Evolutionary conservation across 2,329 filamentous ascomycete genomes (phyloP).

Genomic region (Alternaria triticimaculans): DNA sequence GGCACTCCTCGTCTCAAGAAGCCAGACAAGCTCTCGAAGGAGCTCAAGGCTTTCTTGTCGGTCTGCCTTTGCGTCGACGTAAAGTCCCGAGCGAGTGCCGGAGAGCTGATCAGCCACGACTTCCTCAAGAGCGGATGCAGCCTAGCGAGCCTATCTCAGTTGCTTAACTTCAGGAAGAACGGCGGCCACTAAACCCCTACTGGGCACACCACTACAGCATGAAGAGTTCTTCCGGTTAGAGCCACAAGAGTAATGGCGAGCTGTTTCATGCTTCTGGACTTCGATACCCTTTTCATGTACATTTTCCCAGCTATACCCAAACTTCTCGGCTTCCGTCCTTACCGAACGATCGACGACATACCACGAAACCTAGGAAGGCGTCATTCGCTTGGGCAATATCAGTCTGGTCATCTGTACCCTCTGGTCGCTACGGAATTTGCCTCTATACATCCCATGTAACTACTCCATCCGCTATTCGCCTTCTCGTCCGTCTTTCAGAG

Average conservation of each 20-base stretch:
- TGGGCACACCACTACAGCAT: neutral
- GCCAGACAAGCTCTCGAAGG: slow-evolving; percentile 96
- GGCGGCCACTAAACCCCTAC: slow-evolving; percentile 54
- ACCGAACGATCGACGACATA: slow-evolving; percentile 1
- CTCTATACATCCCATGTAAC: neutral
- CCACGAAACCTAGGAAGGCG: neutral
- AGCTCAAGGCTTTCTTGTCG: slow-evolving; percentile 95
- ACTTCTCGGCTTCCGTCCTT: neutral
- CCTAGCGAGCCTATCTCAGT: slow-evolving; percentile 79
- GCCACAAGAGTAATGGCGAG: slow-evolving; percentile 2
- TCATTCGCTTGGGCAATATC: neutral
- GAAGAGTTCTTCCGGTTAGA: neutral
- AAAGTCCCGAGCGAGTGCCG: slow-evolving; percentile 88
- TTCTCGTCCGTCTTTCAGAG: neutral
- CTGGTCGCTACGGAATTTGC: neutral
- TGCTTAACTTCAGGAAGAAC: slow-evolving; percentile 83
- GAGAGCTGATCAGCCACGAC: slow-evolving; percentile 88
- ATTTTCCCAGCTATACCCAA: slow-evolving; percentile 18
- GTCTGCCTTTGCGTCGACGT: slow-evolving; percentile 97
- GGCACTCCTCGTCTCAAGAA: slow-evolving; percentile 97
- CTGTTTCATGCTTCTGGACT: slow-evolving; percentile 24
- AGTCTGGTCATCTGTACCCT: neutral
- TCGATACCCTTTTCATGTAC: slow-evolving; percentile 40
- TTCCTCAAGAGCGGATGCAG: slow-evolving; percentile 93
- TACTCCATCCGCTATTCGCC: neutral